A percentile compares a stretch with the other conserved stretches of the same genome.
Evolutionary conservation across 1,284 basidiomycete genomes (phyloP).

Genomic region (Salmacisia buchloeana): DNA sequence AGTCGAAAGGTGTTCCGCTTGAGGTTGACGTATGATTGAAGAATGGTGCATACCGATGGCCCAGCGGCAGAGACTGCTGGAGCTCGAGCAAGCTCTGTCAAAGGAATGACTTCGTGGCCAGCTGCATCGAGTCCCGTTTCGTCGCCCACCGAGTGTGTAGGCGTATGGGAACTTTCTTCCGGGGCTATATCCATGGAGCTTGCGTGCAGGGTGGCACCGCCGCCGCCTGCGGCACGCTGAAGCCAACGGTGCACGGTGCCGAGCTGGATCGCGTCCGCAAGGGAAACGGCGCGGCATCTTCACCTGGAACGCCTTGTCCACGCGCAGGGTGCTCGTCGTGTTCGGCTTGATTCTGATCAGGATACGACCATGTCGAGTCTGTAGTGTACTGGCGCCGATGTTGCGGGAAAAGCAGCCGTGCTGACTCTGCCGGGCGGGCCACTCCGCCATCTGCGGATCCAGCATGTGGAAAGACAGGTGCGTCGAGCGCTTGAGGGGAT

Average conservation of each 20-base stretch:
- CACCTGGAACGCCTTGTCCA: neutral
- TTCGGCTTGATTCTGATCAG: neutral
- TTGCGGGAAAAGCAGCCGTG: neutral
- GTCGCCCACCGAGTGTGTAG: conserved; percentile 53
- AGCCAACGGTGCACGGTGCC: conserved; percentile 8
- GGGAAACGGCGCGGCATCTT: neutral
- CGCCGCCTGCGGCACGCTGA: neutral
- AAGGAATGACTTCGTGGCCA: neutral
- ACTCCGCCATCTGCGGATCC: neutral
- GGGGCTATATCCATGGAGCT: conserved; percentile 54
- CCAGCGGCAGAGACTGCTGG: conserved; percentile 12
- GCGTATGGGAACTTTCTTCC: conserved; percentile 52
- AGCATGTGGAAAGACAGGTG: neutral
- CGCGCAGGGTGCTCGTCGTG: neutral
- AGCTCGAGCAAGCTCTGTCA: neutral
- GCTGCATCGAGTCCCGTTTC: neutral
- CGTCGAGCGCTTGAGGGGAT: neutral
- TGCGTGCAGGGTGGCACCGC: conserved; percentile 46
- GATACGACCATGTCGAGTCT: neutral
- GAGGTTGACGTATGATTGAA: conserved; percentile 44
- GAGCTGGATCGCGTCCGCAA: conserved; percentile 5
- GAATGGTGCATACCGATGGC: conserved; percentile 35
- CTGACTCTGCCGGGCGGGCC: neutral
- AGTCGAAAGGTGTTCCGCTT: conserved; percentile 43
- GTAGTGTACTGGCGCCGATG: conserved; percentile 4